Evolutionary conservation across 306 rosid species (phyloP).

Genomic region (Glycine latifolia): DNA sequence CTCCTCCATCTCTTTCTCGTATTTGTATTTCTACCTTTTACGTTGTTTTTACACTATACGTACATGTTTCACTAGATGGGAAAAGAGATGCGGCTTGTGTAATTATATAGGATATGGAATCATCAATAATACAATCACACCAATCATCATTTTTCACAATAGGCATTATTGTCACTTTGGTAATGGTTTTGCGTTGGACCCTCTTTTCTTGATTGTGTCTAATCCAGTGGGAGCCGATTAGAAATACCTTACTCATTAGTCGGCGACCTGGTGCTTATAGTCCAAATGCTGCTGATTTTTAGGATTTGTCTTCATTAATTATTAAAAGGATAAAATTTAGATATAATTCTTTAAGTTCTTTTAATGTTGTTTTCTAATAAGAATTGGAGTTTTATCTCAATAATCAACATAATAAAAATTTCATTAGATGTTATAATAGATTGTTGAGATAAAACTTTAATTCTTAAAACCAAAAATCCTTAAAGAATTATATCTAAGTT

Average conservation of each 20-base stretch:
- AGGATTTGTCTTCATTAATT: neutral
- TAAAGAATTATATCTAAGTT: neutral
- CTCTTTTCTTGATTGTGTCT: constrained; percentile 41
- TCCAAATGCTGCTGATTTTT: constrained; percentile 32
- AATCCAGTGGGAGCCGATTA: constrained; percentile 43
- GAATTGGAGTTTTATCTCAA: too few species aligned
- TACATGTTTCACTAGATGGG: neutral
- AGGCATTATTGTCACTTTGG: constrained; percentile 39
- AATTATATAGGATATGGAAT: constrained; percentile 38
- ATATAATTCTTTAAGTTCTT: too few species aligned
- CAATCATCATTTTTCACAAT: constrained; percentile 49
- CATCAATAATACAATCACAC: constrained; percentile 53
- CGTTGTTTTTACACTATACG: constrained; percentile 14
- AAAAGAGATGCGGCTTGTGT: neutral
- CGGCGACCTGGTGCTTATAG: constrained; percentile 46
- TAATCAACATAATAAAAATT: too few species aligned
- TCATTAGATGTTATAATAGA: too few species aligned
- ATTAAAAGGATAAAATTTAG: too few species aligned
- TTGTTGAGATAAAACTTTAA: too few species aligned
- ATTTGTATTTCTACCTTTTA: constrained; percentile 33
- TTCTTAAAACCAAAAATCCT: neutral
- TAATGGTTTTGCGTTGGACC: constrained; percentile 42
- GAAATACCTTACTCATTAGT: constrained; percentile 46
- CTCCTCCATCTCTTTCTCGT: constrained; percentile 34
- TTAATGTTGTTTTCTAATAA: too few species aligned